phyloP scores from a whole-genome alignment of 805 yeast species.

The Ogataea wickerhamii region DNA sequence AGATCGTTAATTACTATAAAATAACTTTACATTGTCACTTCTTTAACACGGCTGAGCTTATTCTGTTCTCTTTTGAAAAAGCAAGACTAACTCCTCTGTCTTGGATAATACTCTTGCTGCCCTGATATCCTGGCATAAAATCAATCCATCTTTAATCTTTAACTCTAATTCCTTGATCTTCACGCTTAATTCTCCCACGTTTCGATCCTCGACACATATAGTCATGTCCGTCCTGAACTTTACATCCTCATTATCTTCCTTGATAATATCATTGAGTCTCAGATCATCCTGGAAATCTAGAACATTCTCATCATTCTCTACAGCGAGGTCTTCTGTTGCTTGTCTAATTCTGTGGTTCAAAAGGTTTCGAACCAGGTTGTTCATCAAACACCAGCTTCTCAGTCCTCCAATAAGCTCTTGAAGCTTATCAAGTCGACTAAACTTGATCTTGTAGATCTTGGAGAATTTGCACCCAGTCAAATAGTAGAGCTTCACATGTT shows the following conservation, averaged over 20 bases:
- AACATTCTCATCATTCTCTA: slow-evolving; percentile 6
- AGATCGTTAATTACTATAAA: too few species aligned
- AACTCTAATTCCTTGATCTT: slow-evolving; percentile 6
- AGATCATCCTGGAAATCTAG: slow-evolving; percentile 18
- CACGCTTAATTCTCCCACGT: slow-evolving; percentile 12
- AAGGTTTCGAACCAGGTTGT: slow-evolving; percentile 23
- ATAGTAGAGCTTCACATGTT: slow-evolving; percentile 14
- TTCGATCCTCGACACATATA: slow-evolving; percentile 13
- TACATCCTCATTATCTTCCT: slow-evolving; percentile 13
- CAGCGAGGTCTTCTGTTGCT: slow-evolving; percentile 2
- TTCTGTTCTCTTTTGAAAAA: background rate
- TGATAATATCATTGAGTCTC: slow-evolving; percentile 20
- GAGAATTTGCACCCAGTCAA: slow-evolving; percentile 30
- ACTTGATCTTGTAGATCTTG: slow-evolving; percentile 27
- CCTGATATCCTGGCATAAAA: slow-evolving; percentile 7
- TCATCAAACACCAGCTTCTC: slow-evolving; percentile 29
- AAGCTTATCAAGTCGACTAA: slow-evolving; percentile 19
- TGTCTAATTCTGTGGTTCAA: slow-evolving; percentile 5
- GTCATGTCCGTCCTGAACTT: background rate
- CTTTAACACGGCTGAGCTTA: too few species aligned
- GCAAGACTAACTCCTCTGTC: slow-evolving; percentile 15
- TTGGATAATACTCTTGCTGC: slow-evolving; percentile 11
- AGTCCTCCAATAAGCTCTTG: slow-evolving; percentile 17
- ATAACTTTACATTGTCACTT: too few species aligned
- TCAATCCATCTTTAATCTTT: slow-evolving; percentile 15